Evolutionary conservation across 2,329 filamentous ascomycete genomes (phyloP).

Genomic region (Nigrospora osmanthi): DNA sequence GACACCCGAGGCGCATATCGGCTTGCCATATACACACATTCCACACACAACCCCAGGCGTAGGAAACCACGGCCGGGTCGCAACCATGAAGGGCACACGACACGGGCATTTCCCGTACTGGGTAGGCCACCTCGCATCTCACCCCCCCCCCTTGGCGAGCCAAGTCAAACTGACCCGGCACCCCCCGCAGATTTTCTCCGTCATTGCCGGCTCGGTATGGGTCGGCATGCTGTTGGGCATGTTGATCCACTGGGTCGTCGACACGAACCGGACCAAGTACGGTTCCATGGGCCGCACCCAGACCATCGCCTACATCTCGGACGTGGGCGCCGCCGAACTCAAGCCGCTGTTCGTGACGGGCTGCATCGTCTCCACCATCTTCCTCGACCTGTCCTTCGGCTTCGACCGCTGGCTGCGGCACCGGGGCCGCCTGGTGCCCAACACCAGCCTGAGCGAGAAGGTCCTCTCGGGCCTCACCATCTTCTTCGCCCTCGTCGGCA

Average conservation of each 20-base stretch:
- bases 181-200: constrained; percentile 53
- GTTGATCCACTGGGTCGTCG: constrained; percentile 60
- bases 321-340: constrained; percentile 52
- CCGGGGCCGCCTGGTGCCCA: constrained; percentile 67
- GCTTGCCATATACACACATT: no score
- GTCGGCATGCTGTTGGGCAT: constrained; percentile 61
- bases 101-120: constrained; percentile 1
- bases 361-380: constrained; percentile 62
- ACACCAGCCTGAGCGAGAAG: constrained; percentile 57
- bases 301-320: constrained; percentile 64
- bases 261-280: constrained; percentile 47
- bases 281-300: constrained; percentile 50
- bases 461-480: constrained; percentile 55
- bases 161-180: neutral
- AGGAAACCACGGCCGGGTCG: neutral
- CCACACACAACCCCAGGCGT: no score
- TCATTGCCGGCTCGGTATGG: constrained; percentile 60
- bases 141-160: neutral
- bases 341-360: constrained; percentile 76
- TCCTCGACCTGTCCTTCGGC: constrained; percentile 74
- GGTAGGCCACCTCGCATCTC: neutral
- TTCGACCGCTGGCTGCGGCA: constrained; percentile 83
- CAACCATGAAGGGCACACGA: neutral
- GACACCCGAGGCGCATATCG: no score
- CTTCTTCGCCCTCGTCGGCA: constrained; percentile 64